Base-by-base conservation (phyloP, 108 stramenopile genomes). In the Cyclotella baltica region DNA sequence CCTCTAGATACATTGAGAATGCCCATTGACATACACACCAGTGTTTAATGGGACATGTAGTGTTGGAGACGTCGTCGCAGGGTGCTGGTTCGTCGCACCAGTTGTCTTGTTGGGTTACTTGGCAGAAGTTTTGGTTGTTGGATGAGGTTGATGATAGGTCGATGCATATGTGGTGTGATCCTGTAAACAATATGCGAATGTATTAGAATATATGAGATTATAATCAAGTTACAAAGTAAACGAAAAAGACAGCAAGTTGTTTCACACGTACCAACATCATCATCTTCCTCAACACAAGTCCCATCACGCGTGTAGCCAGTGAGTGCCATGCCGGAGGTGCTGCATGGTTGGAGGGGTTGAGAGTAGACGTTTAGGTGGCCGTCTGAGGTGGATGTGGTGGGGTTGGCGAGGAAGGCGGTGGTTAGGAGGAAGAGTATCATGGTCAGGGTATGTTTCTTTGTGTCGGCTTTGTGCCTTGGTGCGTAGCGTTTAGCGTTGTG, bases 1-100 rank as follows among this genome's bases (percentile, higher is more conserved):
- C 76, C 52, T 86, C 38, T 18, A 92, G 63, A 57, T 89, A 89
- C 22, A 67, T 68, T 4, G 87, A 86, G 76, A 89, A 92, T 3
- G 91, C 91, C 81, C 81, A 83, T n/a, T 83, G 76, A 46, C 81
- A 83, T 16, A 83, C 81, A 65, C 81, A 83, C 81, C 81, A 77
- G 16, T 78, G 43, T 40, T 72, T 11, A 16, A 83, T 71, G 2
- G 33, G 75, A 52, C 85, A 82, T 11, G 33, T 23, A 15, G 33
- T 25, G 5, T 29, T 50, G 3, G 33, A 18, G 25, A 58, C 69
- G 11, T 69, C 74, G 27, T 68, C 50, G 46, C 81, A 83, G 0
- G 62, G 71, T 77, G 73, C 73, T 31, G 6, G 34, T 4, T 37
- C 8, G 0, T 40, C n/a, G 50, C 82, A 83, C 82, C 82, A 83